These are phyloP conservation scores for Penicillium sclerotigenum DNA, from an alignment of 2,329 filamentous ascomycete species.

Conservation along the genomic window DNA sequence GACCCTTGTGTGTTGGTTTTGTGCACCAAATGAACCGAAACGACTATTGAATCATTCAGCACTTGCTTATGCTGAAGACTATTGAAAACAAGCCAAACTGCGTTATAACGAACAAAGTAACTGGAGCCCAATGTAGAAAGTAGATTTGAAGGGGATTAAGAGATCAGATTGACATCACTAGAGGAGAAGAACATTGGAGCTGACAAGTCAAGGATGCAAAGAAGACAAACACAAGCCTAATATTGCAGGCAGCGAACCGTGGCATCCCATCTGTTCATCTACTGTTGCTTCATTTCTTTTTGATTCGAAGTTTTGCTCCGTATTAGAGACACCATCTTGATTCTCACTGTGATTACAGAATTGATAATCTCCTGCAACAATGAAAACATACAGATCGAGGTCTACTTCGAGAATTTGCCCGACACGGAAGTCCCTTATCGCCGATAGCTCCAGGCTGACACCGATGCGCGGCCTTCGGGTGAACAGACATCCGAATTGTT, in stretches of 20 bases:
- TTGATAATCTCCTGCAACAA: not conserved
- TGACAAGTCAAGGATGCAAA: constrained; percentile 8
- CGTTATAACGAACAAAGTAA: not conserved
- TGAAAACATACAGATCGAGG: not conserved
- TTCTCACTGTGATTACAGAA: not conserved
- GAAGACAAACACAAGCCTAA: constrained; percentile 5
- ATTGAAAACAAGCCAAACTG: not conserved
- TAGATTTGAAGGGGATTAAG: not conserved
- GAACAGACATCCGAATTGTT: not conserved
- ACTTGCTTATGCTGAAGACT: not conserved
- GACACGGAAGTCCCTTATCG: not conserved
- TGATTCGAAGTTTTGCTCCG: not conserved
- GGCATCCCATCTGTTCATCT: not conserved
- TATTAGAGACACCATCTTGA: not conserved
- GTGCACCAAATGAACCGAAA: not conserved
- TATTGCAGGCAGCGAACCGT: not conserved
- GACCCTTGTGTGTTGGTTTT: not conserved
- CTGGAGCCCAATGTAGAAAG: not conserved
- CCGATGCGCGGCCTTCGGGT: constrained; percentile 2
- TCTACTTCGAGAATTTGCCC: not conserved
- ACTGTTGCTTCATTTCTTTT: not conserved
- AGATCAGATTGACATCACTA: not conserved
- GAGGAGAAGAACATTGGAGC: not conserved
- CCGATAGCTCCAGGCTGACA: constrained; percentile 9
- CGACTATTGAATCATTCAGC: not conserved